These are phyloP conservation scores for Penicillium robsamsonii DNA, from an alignment of 495 filamentous ascomycete genomes.

Conservation along the genomic window DNA sequence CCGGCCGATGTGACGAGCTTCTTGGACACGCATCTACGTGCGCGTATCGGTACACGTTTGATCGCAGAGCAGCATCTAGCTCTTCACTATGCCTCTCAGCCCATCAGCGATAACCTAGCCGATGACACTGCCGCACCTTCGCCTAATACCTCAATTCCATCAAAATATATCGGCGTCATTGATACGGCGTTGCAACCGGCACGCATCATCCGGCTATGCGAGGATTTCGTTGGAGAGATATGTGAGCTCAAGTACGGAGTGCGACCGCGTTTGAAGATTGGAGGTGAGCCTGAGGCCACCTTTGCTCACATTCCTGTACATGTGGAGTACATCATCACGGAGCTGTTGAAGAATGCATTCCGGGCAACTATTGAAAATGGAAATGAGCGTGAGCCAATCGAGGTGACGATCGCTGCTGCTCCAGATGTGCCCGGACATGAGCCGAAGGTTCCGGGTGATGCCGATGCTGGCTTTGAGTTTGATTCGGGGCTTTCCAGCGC, in stretches of 20 bases:
- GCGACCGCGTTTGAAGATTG: conserved; percentile 74
- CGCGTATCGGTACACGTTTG: conserved; percentile 88
- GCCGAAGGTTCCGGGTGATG: conserved; percentile 25
- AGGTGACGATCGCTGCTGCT: conserved; percentile 88
- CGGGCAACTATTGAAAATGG: conserved; percentile 83
- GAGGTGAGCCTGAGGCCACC: conserved; percentile 73
- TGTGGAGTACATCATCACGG: conserved; percentile 93
- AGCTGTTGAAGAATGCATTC: conserved; percentile 96
- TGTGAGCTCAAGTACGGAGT: conserved; percentile 96
- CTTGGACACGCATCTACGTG: conserved; percentile 89
- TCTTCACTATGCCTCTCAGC: conserved; percentile 78
- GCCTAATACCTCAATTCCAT: conserved; percentile 49
- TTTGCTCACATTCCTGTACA: conserved; percentile 95
- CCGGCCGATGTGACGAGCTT: conserved; percentile 80
- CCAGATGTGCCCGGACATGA: conserved; percentile 52
- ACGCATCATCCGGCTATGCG: conserved; percentile 73
- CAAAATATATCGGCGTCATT: conserved; percentile 91
- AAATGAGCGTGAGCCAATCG: conserved; percentile 74
- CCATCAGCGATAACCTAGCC: conserved; percentile 52
- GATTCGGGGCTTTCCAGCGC: conserved; percentile 31
- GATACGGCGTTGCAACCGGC: conserved; percentile 88
- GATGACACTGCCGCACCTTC: background rate
- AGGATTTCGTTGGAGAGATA: conserved; percentile 88
- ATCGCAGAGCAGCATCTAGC: conserved; percentile 97
- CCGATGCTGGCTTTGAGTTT: conserved; percentile 32